Evolutionary conservation across 208 protist genomes (phyloP).

Genomic region (Leishmania mexicana): DNA sequence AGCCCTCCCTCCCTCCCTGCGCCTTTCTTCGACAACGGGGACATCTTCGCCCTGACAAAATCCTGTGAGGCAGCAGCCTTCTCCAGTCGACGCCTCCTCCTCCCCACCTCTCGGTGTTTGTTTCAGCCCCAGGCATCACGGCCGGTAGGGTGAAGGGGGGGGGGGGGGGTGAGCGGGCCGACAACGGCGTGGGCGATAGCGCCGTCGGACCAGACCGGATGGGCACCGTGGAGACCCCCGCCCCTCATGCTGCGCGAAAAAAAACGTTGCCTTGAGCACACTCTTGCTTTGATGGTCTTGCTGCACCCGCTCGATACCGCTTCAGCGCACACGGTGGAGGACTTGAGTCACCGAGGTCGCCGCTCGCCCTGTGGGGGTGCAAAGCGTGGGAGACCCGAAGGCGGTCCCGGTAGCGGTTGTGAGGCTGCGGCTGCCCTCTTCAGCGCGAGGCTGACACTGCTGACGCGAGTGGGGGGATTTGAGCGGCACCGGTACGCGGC

Average conservation of each 20-base stretch:
- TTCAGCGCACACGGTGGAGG: constrained; percentile 14
- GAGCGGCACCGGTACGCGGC: not conserved
- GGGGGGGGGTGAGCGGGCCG: not conserved
- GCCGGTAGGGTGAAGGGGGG: not conserved
- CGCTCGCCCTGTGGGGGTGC: constrained; percentile 2
- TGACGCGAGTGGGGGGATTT: not conserved
- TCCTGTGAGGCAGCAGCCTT: not conserved
- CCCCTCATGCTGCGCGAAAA: not conserved
- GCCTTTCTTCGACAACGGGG: not conserved
- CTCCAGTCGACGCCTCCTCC: not conserved
- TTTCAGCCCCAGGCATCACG: not conserved
- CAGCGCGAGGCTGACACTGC: not conserved
- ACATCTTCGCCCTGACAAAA: not conserved
- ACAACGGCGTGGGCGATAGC: not conserved
- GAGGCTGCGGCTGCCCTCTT: not conserved
- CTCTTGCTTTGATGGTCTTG: not conserved
- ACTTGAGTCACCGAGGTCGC: constrained; percentile 1
- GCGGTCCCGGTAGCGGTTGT: not conserved
- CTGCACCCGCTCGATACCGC: constrained; percentile 9
- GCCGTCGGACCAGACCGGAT: not conserved
- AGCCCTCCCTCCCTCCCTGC: too few species aligned
- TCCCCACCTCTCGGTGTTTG: not conserved
- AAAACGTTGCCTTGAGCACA: not conserved
- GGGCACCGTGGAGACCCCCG: not conserved
- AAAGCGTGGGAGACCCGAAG: constrained; percentile 14